Evolutionary conservation across 139 green algal species (phyloP), one percentile per base, ranked within the genome.

Genomic region (Ulvella scutata): DNA sequence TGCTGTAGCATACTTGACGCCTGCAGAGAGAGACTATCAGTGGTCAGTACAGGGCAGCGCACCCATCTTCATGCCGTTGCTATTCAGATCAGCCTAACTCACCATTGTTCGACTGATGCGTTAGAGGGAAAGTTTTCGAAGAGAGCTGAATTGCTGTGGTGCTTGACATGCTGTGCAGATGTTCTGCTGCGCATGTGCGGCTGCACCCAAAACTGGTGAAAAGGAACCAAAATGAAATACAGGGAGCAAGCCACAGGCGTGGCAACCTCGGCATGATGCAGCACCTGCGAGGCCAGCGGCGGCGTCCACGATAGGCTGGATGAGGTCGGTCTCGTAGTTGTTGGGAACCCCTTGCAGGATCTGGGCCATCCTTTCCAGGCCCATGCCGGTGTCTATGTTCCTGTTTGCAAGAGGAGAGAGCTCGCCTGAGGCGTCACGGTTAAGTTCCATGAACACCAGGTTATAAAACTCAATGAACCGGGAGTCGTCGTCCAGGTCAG

Each of bases 281-380:
- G 51, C 51, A 67, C 51, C 51, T 2, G 88, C 91, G 35, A 93
- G 79, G 31, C 81, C 26, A 33, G 90, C 87, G 4, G 92, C 92
- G 33, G 79, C 82, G 2, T 87, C 33, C 31, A 97, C 84, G 40
- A 97, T 93, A 26, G 92, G 91, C 43, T 89, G 86, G 78, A 97
- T 93, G 21, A 97, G 85, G 79, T 97, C 92, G 0, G 91, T 97
- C 83, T 97, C 92, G 76, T 97, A 97, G 82, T 97, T 97, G 87
- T 96, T 97, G 37, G 86, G 82, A 9, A 90, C 86, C 29, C 79
- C 78, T 82, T 92, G 86, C 77, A 97, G 84, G 67, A 98, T 96
- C 85, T 97, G 93, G 3, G 93, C 92, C 85, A 98, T 92, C 36
- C 93, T 85, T 82, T 98, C 93, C 40, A 98, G 84, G 1, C 93